Base-by-base conservation (phyloP, 176 grass and related monocot species). In the Musa schizocarpa region DNA sequence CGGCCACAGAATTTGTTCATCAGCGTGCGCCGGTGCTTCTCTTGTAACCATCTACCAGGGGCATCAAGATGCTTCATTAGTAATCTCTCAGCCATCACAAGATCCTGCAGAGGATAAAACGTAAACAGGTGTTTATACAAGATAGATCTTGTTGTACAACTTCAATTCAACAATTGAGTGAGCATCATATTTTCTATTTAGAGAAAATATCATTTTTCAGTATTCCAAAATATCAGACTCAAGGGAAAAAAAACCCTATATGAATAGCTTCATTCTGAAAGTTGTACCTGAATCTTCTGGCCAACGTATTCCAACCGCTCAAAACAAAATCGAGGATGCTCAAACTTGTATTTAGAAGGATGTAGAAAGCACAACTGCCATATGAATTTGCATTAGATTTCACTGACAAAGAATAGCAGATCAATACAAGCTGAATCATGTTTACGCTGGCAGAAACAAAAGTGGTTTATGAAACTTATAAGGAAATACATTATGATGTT, bases 21-120 rank as follows among this genome's bases (percentile, higher is more conserved):
- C 68, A 99, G 69, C 49, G 83, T 53, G 52, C 90, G 85, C 54
- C 95, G 81, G 72, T 99, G 95, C 76, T 88, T 99, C 78, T 94
- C 95, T 0, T 92, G 88, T 68, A 99, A 62, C 90, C 88, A 99
- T 82, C 90, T 87, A 20, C 95, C 95, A 0, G 95, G 95, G 52
- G 90, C 95, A 67, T 99, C 91, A 6, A 99, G 88, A 83, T 99
- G 95, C 84, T 99, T 99, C 95, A 99, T 99, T 34, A 99, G 82
- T 52, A 99, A 82, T 74, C 91, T 87, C 76, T 99, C 95, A 51
- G 95, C 95, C 82, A 99, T 72, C 68, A 99, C 95, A 73, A 99
- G 73, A 79, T 99, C 95, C 95, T 99, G 85, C 62, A 64, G 48
- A 53, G 13, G 54, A 25, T 6, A 72, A 9, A 80, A 49, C 24